Evolutionary conservation across 441 rosid genomes (phyloP).

Genomic region (Euphorbia corollata): DNA sequence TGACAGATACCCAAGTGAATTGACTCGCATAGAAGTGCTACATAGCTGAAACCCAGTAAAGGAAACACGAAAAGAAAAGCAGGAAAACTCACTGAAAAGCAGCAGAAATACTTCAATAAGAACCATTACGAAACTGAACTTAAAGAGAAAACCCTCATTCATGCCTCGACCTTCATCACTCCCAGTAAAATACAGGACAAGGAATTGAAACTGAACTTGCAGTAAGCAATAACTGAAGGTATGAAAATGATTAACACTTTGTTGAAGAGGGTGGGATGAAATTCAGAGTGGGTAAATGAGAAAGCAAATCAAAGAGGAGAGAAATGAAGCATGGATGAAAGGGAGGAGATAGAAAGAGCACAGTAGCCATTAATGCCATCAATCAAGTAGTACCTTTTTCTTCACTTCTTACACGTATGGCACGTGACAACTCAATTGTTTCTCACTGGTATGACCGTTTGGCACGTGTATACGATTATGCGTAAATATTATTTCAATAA

Average conservation of each 20-base stretch:
- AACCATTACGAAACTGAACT: slow-evolving; percentile 21
- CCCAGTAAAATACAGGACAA: slow-evolving; percentile 15
- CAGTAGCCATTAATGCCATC: slow-evolving; percentile 30
- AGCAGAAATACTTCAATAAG: slow-evolving; percentile 29
- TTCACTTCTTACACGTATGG: slow-evolving; percentile 3
- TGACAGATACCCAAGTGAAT: slow-evolving; percentile 16
- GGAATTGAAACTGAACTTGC: background rate
- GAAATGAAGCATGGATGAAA: background rate
- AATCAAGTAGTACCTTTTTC: slow-evolving; percentile 17
- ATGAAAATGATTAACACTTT: background rate
- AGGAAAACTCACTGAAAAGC: slow-evolving; percentile 38
- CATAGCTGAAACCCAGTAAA: slow-evolving; percentile 22
- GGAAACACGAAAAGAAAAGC: slow-evolving; percentile 7
- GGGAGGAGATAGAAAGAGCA: slow-evolving; percentile 10
- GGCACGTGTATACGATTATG: background rate
- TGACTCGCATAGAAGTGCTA: slow-evolving; percentile 26
- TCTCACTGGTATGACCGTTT: background rate
- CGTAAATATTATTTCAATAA: too few species aligned
- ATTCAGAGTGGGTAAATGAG: slow-evolving; percentile 12
- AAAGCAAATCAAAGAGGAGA: too few species aligned
- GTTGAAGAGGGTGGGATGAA: slow-evolving; percentile 20
- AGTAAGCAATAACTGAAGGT: background rate
- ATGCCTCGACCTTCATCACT: slow-evolving; percentile 22
- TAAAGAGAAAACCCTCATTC: slow-evolving; percentile 33
- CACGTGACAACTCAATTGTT: slow-evolving; percentile 4